phyloP scores from a whole-genome alignment of 139 green algal species.

The Closterium sp. region DNA sequence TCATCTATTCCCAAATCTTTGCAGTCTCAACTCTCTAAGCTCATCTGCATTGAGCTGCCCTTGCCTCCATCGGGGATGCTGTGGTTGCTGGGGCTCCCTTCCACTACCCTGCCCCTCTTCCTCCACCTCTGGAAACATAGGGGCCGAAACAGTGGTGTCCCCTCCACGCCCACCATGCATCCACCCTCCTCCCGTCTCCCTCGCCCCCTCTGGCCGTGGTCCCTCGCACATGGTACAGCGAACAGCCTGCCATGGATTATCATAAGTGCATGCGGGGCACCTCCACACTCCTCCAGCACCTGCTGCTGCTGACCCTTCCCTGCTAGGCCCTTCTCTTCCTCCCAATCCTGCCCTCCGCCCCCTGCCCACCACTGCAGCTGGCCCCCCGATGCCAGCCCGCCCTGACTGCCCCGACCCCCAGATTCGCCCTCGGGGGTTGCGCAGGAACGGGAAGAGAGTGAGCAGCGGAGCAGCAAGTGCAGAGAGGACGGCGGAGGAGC shows the following conservation, averaged over 20 bases:
- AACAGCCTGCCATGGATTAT: constrained; percentile 12
- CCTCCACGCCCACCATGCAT: neutral
- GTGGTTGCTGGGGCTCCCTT: too few species aligned
- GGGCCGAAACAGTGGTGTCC: neutral
- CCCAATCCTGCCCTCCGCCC: neutral
- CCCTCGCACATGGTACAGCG: neutral
- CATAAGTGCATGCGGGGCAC: constrained; percentile 21
- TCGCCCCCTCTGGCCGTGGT: neutral
- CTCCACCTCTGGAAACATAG: neutral
- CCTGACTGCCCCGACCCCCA: neutral
- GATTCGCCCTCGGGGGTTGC: neutral
- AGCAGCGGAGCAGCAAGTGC: neutral
- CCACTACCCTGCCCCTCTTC: neutral
- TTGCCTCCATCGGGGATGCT: too few species aligned
- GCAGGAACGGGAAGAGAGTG: neutral
- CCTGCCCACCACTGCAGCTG: neutral
- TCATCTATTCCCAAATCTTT: neutral
- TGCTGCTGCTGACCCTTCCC: neutral
- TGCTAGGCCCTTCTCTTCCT: neutral
- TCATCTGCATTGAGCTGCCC: neutral
- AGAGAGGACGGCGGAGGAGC: neutral
- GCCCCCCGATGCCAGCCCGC: neutral
- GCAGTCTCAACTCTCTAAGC: neutral
- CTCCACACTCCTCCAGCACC: neutral
- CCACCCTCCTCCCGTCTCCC: neutral